A percentile compares a stretch with the other conserved stretches of the same genome.
Conservation (phyloP, 495 filamentous ascomycete genomes). For the Hypoxylon cercidicola region DNA sequence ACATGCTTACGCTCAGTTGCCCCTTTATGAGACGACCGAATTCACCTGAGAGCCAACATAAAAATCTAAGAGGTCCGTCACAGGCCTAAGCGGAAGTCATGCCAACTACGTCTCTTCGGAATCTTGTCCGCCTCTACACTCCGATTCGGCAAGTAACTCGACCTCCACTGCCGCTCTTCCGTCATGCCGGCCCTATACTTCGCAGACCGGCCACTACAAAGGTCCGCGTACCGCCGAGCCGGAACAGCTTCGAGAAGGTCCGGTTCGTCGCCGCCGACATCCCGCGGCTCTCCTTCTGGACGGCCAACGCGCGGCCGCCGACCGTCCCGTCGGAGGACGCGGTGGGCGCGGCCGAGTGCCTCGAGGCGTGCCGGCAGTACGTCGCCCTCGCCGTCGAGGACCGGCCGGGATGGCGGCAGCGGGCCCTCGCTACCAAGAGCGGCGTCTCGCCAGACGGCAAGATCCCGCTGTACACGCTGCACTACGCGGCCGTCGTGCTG, state of each 20-base stretch:
- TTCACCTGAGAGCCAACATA: neutral
- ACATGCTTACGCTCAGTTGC: neutral
- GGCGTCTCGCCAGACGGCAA: neutral
- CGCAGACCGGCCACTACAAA: neutral
- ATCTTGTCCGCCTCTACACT: too few species aligned
- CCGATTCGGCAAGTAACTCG: too few species aligned
- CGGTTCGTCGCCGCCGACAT: conserved; percentile 40
- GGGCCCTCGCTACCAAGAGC: conserved; percentile 1
- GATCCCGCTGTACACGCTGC: conserved; percentile 26
- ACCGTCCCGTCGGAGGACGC: conserved; percentile 25
- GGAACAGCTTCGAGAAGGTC: conserved; percentile 10
- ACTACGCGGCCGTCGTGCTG: conserved; percentile 26
- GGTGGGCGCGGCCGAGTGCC: conserved; percentile 37
- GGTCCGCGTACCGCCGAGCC: neutral
- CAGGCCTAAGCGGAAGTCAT: too few species aligned
- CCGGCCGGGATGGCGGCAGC: conserved; percentile 2
- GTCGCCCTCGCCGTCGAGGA: conserved; percentile 29
- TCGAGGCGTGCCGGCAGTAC: conserved; percentile 39
- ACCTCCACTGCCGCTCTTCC: too few species aligned
- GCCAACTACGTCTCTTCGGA: too few species aligned
- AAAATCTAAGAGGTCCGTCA: neutral
- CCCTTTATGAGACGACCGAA: conserved; percentile 12
- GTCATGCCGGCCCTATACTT: too few species aligned
- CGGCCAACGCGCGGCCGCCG: neutral
- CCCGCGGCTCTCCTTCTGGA: conserved; percentile 44